A percentile compares a stretch with the other conserved stretches of the same genome.
phyloP scores from a whole-genome alignment of 495 filamentous ascomycete species.

The Penicillium coffeae region DNA sequence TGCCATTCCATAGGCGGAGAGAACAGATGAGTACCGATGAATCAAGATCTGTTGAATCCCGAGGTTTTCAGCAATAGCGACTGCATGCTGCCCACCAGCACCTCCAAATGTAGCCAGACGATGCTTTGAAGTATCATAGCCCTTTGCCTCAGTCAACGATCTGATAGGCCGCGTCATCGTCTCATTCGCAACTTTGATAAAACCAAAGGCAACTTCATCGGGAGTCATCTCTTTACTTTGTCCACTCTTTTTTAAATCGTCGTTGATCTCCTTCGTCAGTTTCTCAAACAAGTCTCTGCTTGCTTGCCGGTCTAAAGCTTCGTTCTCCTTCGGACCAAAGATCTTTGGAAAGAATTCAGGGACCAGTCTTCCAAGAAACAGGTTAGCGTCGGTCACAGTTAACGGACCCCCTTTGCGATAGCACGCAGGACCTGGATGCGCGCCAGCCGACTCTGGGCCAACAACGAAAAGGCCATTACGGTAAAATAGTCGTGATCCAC shows the following conservation, averaged over 20 bases:
- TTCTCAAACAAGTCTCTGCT: slow-evolving; percentile 66
- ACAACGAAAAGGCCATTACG: slow-evolving; percentile 84
- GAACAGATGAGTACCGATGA: slow-evolving; percentile 88
- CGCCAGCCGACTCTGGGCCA: slow-evolving; percentile 80
- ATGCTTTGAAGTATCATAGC: slow-evolving; percentile 87
- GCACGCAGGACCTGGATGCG: slow-evolving; percentile 85
- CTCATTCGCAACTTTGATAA: slow-evolving; percentile 7
- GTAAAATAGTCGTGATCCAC: slow-evolving; percentile 80
- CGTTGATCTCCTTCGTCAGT: slow-evolving; percentile 70
- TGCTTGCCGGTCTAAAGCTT: slow-evolving; percentile 64
- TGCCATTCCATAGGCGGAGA: slow-evolving; percentile 96
- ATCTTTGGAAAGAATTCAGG: slow-evolving; percentile 77
- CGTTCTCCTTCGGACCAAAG: slow-evolving; percentile 66
- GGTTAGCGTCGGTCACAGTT: slow-evolving; percentile 87
- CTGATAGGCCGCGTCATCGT: slow-evolving; percentile 77
- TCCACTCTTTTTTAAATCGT: slow-evolving; percentile 32
- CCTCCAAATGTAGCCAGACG: slow-evolving; percentile 90
- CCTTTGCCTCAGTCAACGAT: slow-evolving; percentile 88
- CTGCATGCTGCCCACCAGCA: slow-evolving; percentile 92
- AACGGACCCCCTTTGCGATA: slow-evolving; percentile 86
- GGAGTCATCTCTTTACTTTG: slow-evolving; percentile 51
- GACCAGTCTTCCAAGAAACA: slow-evolving; percentile 75
- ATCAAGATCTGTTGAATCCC: slow-evolving; percentile 85
- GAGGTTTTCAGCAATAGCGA: slow-evolving; percentile 73
- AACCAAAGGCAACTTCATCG: slow-evolving; percentile 68